phyloP scores from a whole-genome alignment of 202 grass and related monocot species.

The Musa balbisiana region DNA sequence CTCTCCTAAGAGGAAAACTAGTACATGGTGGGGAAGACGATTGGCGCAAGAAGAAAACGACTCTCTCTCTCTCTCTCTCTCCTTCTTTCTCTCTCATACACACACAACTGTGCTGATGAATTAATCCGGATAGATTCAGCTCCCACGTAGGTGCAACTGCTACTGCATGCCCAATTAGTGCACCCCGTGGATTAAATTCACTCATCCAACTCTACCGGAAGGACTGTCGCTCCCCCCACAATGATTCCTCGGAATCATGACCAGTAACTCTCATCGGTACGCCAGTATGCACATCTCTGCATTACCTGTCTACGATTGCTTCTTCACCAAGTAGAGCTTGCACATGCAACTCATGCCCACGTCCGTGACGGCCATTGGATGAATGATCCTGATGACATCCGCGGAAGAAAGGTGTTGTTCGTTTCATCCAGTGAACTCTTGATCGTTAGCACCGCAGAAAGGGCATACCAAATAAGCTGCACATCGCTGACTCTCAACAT shows the following conservation, averaged over 20 bases:
- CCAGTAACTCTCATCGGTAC: no score
- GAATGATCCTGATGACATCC: no score
- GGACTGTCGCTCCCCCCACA: neutral
- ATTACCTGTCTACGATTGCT: no score
- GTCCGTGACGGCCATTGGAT: no score
- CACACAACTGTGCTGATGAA: neutral
- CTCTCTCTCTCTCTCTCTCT: conserved; percentile 1
- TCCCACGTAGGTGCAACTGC: neutral
- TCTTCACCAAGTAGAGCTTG: no score
- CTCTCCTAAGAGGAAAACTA: no score
- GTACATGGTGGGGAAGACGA: neutral
- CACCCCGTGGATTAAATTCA: neutral
- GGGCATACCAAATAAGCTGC: neutral
- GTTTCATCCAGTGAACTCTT: no score
- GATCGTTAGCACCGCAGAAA: neutral
- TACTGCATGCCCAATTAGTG: neutral
- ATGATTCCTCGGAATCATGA: neutral
- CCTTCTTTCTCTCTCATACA: neutral
- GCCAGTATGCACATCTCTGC: no score
- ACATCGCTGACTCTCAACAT: no score
- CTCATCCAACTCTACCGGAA: neutral
- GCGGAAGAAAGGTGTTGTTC: no score
- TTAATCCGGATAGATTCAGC: neutral
- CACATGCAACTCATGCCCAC: no score
- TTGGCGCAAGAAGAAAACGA: neutral